Evolutionary conservation across 371 early-diverging fungal species (phyloP), one percentile per base, ranked within the genome.

Genomic region (Scutellospora calospora): DNA sequence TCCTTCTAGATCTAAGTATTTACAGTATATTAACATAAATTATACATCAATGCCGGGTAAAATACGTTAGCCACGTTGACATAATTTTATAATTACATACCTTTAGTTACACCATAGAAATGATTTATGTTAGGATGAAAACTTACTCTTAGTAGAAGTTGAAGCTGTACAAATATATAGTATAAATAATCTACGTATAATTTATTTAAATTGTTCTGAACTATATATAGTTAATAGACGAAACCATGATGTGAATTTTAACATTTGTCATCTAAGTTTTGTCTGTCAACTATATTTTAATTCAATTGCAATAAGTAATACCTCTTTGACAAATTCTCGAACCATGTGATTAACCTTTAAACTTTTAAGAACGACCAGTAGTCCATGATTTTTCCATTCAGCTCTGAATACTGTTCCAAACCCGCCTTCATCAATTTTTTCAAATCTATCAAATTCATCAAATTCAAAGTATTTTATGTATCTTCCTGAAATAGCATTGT

Each of bases 81-180:
- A n/a, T n/a, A n/a, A n/a, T n/a, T n/a, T n/a, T n/a, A n/a, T n/a
- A 29, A 29, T 14, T 12, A 68, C 68, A 5, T 20, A 35, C 68
- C 68, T 68, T 68, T 68, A 22, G 38, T 38, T 4, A 68, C n/a
- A 16, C 68, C 68, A n/a, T 29, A 68, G 18, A 68, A 68, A 9
- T 33, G 68, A 20, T 38, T 68, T 14, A 68, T 45, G 33, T 68
- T 68, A 8, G 68, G 68, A n/a, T 68, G 68, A 18, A 38, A 33
- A 68, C 33, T 33, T 12, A 68, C 68, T 22, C 35, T 68, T n/a
- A 11, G 20, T 9, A 38, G 27, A 16, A 45, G 18, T 38, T 68
- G 22, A 12, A 68, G 45, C 68, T 68, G 31, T 45, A 9, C 6
- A 45, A 45, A 45, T n/a, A 45, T 11, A 45, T 45, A 45, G n/a